phyloP scores from a whole-genome alignment of 2,329 filamentous ascomycete genomes.

The Phialophora tarda region DNA sequence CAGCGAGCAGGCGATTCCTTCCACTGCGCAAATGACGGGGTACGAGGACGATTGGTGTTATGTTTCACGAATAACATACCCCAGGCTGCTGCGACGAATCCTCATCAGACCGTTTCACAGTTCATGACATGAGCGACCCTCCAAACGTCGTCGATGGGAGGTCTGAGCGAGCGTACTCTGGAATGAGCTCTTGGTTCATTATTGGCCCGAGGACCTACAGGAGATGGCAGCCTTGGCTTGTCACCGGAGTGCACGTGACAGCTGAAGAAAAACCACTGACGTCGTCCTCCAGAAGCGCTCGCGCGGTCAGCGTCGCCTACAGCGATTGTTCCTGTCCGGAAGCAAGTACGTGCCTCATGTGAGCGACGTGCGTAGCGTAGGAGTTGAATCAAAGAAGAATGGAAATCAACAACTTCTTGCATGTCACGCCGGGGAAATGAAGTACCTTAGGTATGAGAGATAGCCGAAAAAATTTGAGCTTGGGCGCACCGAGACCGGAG shows the following conservation, averaged over 20 bases:
- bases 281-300: not conserved
- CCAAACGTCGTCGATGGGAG: too few relatives aligned
- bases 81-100: not conserved
- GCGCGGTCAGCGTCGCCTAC: not conserved
- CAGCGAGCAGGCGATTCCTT: not conserved
- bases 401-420: not conserved
- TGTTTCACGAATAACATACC: not conserved
- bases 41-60: not conserved
- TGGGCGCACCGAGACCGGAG: conserved; percentile 7
- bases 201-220: not conserved
- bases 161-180: too few relatives aligned
- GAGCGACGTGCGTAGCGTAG: not conserved
- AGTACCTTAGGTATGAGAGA: not conserved
- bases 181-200: not conserved
- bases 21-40: not conserved
- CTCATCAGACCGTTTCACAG: not conserved
- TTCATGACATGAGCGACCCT: not conserved
- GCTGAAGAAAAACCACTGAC: not conserved
- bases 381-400: not conserved
- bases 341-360: not conserved
- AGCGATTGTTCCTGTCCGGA: not conserved
- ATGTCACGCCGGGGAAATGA: not conserved
- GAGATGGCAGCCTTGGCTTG: not conserved
- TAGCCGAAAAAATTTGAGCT: not conserved
- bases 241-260: not conserved